Conservation (phyloP, 169 alveolate genomes). For the Eimeria falciformis region DNA sequence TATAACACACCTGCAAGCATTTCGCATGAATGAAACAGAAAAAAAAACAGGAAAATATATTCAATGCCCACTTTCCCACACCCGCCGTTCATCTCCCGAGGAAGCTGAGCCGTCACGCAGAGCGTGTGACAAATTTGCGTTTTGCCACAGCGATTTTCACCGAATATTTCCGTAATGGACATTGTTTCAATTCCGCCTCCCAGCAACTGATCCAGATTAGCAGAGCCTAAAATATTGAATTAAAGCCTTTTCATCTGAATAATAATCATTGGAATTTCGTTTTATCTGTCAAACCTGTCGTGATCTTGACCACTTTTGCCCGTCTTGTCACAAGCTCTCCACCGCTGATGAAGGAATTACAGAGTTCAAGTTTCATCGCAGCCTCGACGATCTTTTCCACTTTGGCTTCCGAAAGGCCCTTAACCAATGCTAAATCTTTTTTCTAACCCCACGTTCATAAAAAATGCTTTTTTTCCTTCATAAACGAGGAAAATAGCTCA, state of each 20-base stretch:
- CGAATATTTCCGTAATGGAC: slow-evolving; percentile 97
- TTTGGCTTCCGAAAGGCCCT: slow-evolving; percentile 98
- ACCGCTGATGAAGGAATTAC: slow-evolving; percentile 81
- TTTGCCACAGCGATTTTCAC: slow-evolving; percentile 99
- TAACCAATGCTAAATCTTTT: slow-evolving; percentile 84
- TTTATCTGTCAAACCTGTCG: slow-evolving; percentile 63
- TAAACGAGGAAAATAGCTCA: background rate
- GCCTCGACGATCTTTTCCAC: slow-evolving; percentile 97
- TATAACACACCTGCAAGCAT: slow-evolving; percentile 90
- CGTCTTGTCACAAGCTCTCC: slow-evolving; percentile 75
- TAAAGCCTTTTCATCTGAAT: too few relatives aligned
- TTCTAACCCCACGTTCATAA: background rate
- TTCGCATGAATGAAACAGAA: background rate
- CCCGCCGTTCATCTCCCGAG: slow-evolving; percentile 95
- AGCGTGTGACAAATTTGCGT: slow-evolving; percentile 98
- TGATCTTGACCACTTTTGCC: slow-evolving; percentile 72
- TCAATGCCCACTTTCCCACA: slow-evolving; percentile 89
- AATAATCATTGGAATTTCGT: too few relatives aligned
- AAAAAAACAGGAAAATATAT: background rate
- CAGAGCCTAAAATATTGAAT: slow-evolving; percentile 88
- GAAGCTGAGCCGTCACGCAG: slow-evolving; percentile 95
- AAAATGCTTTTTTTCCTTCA: background rate
- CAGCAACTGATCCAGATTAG: slow-evolving; percentile 94
- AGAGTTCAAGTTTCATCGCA: slow-evolving; percentile 87
- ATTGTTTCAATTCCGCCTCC: slow-evolving; percentile 98